A percentile compares a stretch with the other conserved stretches of the same genome.
phyloP scores from a whole-genome alignment of 345 rosid genomes.

The Arabidopsis thaliana region TAIR10.1 NC_003070.9:11809501-11810000 shows the following conservation, averaged over 20 bases:
- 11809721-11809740: not conserved
- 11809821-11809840: constrained; percentile 23
- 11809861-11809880: constrained; percentile 24
- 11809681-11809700: not conserved
- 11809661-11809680: not conserved
- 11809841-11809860: constrained; percentile 23
- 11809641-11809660: not conserved
- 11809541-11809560: not conserved
- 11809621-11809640: not conserved
- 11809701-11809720: not conserved
- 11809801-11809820: not conserved
- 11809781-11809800: too few species aligned
- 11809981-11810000: constrained; percentile 39
- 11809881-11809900: constrained; percentile 34
- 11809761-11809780: not conserved
- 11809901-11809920: constrained; percentile 42
- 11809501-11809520: not conserved
- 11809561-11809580: not conserved
- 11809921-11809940: constrained; percentile 30
- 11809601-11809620: not conserved
- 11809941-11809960: constrained; percentile 28
- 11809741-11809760: too few species aligned
- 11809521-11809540: not conserved
- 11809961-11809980: constrained; percentile 2
- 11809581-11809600: not conserved